These are phyloP conservation scores for Ganoderma multipileum DNA, from an alignment of 1,284 basidiomycete species.

Conservation along the genomic window DNA sequence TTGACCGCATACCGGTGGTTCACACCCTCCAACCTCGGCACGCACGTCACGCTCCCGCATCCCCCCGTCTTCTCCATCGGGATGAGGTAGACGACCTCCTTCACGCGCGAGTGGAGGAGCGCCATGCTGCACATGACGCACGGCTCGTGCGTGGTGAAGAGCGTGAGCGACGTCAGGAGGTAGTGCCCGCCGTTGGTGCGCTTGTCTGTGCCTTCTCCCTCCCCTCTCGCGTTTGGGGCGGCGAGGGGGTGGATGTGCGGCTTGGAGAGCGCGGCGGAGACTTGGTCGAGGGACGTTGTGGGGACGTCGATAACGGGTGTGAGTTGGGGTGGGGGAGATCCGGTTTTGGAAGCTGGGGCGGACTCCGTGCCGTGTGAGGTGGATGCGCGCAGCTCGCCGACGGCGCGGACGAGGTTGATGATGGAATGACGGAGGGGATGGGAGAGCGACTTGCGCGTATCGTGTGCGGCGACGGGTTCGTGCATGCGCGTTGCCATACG, in stretches of 20 bases:
- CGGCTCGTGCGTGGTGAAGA: slow-evolving; percentile 93
- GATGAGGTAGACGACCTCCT: slow-evolving; percentile 79
- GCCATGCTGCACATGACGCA: slow-evolving; percentile 98
- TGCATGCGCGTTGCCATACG: slow-evolving; percentile 40
- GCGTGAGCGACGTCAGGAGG: slow-evolving; percentile 80
- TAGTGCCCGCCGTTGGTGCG: slow-evolving; percentile 76
- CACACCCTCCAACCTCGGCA: slow-evolving; percentile 79
- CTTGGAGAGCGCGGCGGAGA: slow-evolving; percentile 14
- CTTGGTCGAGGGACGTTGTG: slow-evolving; percentile 9
- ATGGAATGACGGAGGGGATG: slow-evolving; percentile 88
- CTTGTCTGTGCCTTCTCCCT: slow-evolving; percentile 19
- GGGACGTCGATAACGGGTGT: slow-evolving; percentile 14
- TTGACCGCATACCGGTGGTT: slow-evolving; percentile 83
- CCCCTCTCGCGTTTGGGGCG: neutral
- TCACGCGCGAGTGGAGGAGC: slow-evolving; percentile 87
- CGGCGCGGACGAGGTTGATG: slow-evolving; percentile 75
- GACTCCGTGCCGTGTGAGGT: slow-evolving; percentile 7
- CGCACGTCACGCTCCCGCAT: slow-evolving; percentile 72
- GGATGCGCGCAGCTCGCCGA: slow-evolving; percentile 65
- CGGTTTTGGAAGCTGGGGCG: neutral
- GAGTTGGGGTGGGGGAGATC: slow-evolving; percentile 13
- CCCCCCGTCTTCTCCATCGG: slow-evolving; percentile 80
- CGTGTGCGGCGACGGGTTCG: slow-evolving; percentile 63
- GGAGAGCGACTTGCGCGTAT: slow-evolving; percentile 68
- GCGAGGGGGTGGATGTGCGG: slow-evolving; percentile 9